Evolutionary conservation across 441 rosid genomes (phyloP).

Genomic region (Sinapis alba): DNA sequence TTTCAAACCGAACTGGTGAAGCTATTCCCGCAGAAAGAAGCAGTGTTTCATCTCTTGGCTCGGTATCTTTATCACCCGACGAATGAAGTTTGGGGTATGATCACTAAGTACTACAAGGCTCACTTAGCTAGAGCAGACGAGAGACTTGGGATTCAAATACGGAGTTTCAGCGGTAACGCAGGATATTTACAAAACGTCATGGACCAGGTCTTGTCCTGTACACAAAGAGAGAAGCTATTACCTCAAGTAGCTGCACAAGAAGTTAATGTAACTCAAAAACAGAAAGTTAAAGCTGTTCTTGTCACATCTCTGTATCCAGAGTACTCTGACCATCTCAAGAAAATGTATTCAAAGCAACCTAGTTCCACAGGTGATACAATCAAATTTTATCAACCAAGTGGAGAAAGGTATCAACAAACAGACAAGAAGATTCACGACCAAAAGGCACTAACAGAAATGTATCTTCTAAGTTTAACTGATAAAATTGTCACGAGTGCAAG

Average conservation of each 20-base stretch:
- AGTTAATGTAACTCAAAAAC: slow-evolving; percentile 26
- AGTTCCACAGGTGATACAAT: slow-evolving; percentile 60
- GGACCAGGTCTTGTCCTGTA: slow-evolving; percentile 72
- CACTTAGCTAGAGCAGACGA: slow-evolving; percentile 74
- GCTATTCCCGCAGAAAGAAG: slow-evolving; percentile 62
- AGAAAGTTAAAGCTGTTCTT: slow-evolving; percentile 60
- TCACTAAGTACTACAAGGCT: slow-evolving; percentile 64
- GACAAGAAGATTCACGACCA: slow-evolving; percentile 65
- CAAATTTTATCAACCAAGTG: slow-evolving; percentile 79
- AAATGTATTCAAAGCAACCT: slow-evolving; percentile 69
- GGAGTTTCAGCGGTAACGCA: slow-evolving; percentile 49
- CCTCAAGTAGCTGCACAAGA: slow-evolving; percentile 45
- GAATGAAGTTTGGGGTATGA: slow-evolving; percentile 77
- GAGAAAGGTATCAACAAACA: slow-evolving; percentile 71
- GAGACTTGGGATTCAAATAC: slow-evolving; percentile 69
- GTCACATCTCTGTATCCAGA: slow-evolving; percentile 63
- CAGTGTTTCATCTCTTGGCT: slow-evolving; percentile 68
- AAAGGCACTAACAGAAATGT: slow-evolving; percentile 83
- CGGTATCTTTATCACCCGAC: slow-evolving; percentile 74
- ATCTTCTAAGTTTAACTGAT: slow-evolving; percentile 70
- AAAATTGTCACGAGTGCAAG: slow-evolving; percentile 71
- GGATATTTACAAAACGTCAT: slow-evolving; percentile 60
- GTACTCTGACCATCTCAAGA: slow-evolving; percentile 61
- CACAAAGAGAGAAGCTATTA: slow-evolving; percentile 51
- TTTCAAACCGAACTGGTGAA: slow-evolving; percentile 55